Evolutionary conservation across 2,329 filamentous ascomycete species (phyloP).

Genomic region (Fusarium udum): DNA sequence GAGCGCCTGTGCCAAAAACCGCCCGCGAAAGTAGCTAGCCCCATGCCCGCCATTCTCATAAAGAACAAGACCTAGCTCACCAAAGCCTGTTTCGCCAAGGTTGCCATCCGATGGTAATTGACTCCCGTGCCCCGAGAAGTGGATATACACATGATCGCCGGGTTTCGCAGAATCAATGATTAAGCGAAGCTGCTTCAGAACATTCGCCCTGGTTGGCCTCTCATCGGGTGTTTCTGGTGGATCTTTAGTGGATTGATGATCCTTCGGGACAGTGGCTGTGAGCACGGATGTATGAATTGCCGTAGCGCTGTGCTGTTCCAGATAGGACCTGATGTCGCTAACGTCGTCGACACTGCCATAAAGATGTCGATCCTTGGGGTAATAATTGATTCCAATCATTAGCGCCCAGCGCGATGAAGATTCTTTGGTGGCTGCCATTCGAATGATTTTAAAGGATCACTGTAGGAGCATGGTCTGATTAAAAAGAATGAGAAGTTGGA

Average conservation of each 20-base stretch:
- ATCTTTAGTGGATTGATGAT: neutral
- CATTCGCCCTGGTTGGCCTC: neutral
- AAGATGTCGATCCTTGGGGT: neutral
- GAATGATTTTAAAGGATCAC: rapidly evolving
- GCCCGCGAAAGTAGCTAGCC: neutral
- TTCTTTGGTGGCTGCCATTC: rapidly evolving
- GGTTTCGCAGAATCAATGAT: neutral
- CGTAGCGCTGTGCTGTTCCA: neutral
- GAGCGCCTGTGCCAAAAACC: neutral
- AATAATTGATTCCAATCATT: neutral
- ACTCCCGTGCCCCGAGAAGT: neutral
- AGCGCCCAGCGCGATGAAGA: neutral
- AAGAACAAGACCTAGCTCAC: rapidly evolving
- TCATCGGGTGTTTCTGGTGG: neutral
- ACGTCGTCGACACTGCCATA: neutral
- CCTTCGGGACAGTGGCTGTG: neutral
- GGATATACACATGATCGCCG: neutral
- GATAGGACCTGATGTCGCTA: neutral
- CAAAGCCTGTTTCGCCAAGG: neutral
- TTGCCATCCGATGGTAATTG: neutral
- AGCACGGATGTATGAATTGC: neutral
- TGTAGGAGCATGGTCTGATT: neutral
- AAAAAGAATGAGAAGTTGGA: neutral
- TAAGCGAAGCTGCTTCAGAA: neutral
- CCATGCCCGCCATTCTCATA: neutral